Base-by-base conservation (phyloP, 176 grass and related monocot genomes). In the Musa troglodytarum region DNA sequence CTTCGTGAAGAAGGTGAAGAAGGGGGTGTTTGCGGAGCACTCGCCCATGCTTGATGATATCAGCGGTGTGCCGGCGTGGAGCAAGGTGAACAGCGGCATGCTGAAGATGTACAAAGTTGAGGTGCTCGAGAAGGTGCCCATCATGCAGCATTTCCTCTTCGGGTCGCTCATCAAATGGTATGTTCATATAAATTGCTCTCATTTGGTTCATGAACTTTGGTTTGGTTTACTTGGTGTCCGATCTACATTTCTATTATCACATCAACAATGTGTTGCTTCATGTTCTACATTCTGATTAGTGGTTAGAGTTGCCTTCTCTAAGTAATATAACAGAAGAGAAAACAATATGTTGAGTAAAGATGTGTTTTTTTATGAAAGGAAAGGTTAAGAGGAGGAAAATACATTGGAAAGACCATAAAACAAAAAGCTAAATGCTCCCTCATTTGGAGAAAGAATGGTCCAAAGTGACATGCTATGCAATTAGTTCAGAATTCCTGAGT, bases 61-160 rank as follows among this genome's bases (percentile, higher is more conserved):
- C 73, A 96, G 92, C 19, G 92, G 59, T 0, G 92, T 96, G 15
- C 53, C 87, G 0, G 69, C 84, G 25, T 96, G 92, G 92, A 92
- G 78, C 68, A 96, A 96, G 83, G 92, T 96, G 49, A 96, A 96
- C 72, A 88, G 89, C 2, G 87, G 92, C 11, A 66, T 96, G 72
- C 89, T 96, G 49, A 96, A 96, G 87, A 92, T 92, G 92, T 90
- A 92, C 81, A 96, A 89, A 80, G 92, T 89, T 5, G 92, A 92
- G 81, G 89, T 96, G 68, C 85, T 92, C 26, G 87, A 96, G 81
- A 96, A 92, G 83, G 92, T 96, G 61, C 89, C 89, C 0, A 96
- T 96, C 73, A 96, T 96, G 92, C 92, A 96, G 78, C 89, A 96
- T 80, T 92, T 96, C 82, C 87, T 96, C 78, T 96, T 96, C 43